phyloP scores from a whole-genome alignment of 768 basidiomycete species.

The Pleurotus djamor region DNA sequence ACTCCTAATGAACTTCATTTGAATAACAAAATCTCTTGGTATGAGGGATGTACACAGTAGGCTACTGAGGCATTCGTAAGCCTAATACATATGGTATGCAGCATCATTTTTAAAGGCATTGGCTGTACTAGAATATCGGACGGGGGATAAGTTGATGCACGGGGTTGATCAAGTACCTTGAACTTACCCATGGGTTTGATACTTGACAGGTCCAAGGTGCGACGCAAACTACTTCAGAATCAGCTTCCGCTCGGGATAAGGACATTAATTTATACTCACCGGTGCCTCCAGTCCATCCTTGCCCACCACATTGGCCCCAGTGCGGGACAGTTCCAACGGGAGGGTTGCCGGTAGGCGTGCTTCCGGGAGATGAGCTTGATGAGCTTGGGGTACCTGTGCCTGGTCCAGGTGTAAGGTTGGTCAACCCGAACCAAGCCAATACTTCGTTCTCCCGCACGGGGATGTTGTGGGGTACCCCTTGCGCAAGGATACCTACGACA shows the following conservation, averaged over 20 bases:
- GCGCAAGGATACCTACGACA: constrained; percentile 37
- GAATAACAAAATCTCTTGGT: no score
- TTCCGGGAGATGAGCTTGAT: constrained; percentile 12
- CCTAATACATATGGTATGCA: no score
- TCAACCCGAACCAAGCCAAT: constrained; percentile 47
- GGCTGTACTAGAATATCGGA: constrained; percentile 25
- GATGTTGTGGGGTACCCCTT: constrained; percentile 49
- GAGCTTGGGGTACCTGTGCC: constrained; percentile 3
- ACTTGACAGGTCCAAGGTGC: constrained; percentile 18
- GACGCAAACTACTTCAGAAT: constrained; percentile 10
- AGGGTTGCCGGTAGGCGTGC: constrained; percentile 12
- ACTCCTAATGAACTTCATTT: no score
- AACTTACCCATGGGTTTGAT: constrained; percentile 17
- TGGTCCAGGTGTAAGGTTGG: constrained; percentile 13
- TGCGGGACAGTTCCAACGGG: constrained; percentile 16
- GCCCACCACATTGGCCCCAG: constrained; percentile 29
- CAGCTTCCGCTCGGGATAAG: neutral
- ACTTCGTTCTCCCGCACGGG: constrained; percentile 44
- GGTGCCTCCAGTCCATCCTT: constrained; percentile 25
- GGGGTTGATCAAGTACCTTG: neutral
- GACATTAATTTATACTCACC: neutral
- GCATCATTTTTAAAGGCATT: constrained; percentile 18
- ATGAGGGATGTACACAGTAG: no score
- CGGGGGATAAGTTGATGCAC: neutral
- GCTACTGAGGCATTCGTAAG: no score